phyloP scores from a whole-genome alignment of 768 basidiomycete genomes.

The Cubamyces lactineus region DNA sequence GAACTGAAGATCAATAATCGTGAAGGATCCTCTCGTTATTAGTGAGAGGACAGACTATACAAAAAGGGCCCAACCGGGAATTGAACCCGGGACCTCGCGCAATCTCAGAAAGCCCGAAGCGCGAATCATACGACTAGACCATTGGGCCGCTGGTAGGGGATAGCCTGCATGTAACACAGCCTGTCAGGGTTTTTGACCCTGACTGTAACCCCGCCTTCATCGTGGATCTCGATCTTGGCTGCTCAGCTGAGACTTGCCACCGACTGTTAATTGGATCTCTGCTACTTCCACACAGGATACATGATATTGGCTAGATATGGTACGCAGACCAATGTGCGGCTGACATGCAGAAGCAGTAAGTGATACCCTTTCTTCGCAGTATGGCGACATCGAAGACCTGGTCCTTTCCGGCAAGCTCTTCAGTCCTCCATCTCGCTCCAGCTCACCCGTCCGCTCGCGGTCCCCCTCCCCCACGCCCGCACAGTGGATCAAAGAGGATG shows the following conservation, averaged over 20 bases:
- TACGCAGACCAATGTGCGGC: not conserved
- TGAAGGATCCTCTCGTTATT: too few relatives aligned
- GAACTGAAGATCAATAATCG: too few relatives aligned
- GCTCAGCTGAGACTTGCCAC: not conserved
- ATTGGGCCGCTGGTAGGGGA: conserved; percentile 15
- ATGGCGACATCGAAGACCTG: conserved; percentile 63
- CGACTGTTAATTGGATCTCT: not conserved
- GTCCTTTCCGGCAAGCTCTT: conserved; percentile 82
- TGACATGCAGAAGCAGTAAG: not conserved
- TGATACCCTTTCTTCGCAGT: conserved; percentile 10
- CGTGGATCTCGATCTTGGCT: not conserved
- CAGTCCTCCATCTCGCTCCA: conserved; percentile 51
- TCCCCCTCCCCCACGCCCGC: conserved; percentile 53
- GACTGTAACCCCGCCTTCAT: not conserved
- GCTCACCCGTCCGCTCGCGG: conserved; percentile 66
- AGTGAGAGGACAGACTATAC: too few relatives aligned
- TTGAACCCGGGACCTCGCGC: conserved; percentile 21
- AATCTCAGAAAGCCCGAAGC: conserved; percentile 8
- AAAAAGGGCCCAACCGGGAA: conserved; percentile 19
- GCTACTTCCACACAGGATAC: not conserved
- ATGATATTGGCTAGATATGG: conserved; percentile 1
- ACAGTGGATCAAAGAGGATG: conserved; percentile 58
- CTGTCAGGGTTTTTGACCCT: too few relatives aligned
- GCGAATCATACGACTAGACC: conserved; percentile 21
- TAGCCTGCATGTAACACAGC: too few relatives aligned